Base-by-base conservation (phyloP, 2,329 filamentous ascomycete genomes). In the Verticillium zaregamsianum region DNA sequence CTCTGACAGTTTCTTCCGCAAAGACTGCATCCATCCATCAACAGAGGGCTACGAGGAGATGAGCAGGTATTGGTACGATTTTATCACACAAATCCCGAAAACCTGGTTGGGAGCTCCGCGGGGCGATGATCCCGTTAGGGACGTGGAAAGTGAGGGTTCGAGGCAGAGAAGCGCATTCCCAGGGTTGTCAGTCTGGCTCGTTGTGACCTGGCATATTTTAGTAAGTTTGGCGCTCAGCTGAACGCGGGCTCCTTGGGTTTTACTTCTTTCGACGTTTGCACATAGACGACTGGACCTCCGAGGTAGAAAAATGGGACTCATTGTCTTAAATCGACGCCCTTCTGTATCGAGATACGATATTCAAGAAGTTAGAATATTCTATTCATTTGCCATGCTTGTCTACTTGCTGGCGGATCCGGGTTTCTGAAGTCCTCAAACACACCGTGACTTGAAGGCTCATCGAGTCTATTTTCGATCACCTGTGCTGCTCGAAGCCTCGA, bases 401-500 rank as follows among this genome's bases (percentile, higher is more conserved):
- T 28, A 6, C 28, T 28, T 28, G 28, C 28, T 6, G 5, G 28
- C 28, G 28, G 28, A 28, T 28, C 28, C 28, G 28, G 5, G 28
- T 5, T 28, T 28, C 28, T 28, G 5, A 28, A 28, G 28, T 5
- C 28, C 28, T 28, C 28, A 28, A 28, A 28, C 28, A 28, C 28
- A 5, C 28, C 28, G 28, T 28, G 6, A 6, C 28, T 28, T 28
- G 28, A 28, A 28, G 6, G 28, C 5, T 28, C 28, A 6, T 28
- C 28, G 28, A 28, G 28, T 28, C 28, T 28, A 28, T 28, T 28
- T 28, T 28, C 28, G 28, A 28, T 74, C 64, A 79, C 72, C 83
- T 79, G 67, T 82, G 82, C 66, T 76, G 78, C 68, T 88, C 86
- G 66, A 83, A 87, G 52, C 77, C 76, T 60, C 82, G 83, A 55